Percentiles rank a stretch among this genome's conserved stretches.
These are phyloP conservation scores for Cutaneotrichosporon cyanovorans DNA, from an alignment of 1,284 basidiomycete genomes.

Conservation along the genomic window DNA sequence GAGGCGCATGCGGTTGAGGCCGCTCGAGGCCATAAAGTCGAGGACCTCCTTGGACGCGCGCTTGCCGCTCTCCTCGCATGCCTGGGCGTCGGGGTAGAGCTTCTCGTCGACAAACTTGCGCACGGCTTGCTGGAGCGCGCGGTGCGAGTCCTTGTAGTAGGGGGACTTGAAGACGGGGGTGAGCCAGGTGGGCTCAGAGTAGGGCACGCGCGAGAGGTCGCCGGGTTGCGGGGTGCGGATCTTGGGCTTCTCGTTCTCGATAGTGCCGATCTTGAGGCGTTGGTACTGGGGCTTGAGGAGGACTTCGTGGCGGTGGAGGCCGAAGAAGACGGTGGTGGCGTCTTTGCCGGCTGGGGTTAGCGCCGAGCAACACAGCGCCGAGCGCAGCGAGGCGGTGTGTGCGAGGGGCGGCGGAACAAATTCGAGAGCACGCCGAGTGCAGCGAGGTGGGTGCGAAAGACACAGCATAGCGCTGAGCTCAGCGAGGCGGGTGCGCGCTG, in stretches of 20 bases:
- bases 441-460: no score
- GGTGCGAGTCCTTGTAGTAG: slow-evolving; percentile 66
- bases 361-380: not conserved
- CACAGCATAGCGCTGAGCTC: no score
- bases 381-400: not conserved
- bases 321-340: slow-evolving; percentile 77
- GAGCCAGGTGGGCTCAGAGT: slow-evolving; percentile 82
- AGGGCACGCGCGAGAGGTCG: slow-evolving; percentile 58
- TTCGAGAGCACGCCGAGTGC: no score
- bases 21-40: slow-evolving; percentile 51
- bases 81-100: slow-evolving; percentile 52
- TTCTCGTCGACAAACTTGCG: slow-evolving; percentile 54
- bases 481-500: no score
- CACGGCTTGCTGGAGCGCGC: slow-evolving; percentile 47
- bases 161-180: slow-evolving; percentile 67
- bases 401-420: not conserved
- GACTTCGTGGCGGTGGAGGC: slow-evolving; percentile 74
- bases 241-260: slow-evolving; percentile 58
- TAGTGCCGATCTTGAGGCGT: slow-evolving; percentile 62
- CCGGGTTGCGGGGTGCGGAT: slow-evolving; percentile 54
- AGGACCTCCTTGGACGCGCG: slow-evolving; percentile 48
- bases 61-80: slow-evolving; percentile 69
- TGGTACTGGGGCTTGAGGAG: slow-evolving; percentile 62
- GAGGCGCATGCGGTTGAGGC: slow-evolving; percentile 82
- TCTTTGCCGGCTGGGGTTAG: slow-evolving; percentile 55